Percentiles rank a stretch among this genome's conserved stretches.
These are phyloP conservation scores for Xylaria sp. DNA, from an alignment of 2,329 filamentous ascomycete species.

Conservation along the genomic window DNA sequence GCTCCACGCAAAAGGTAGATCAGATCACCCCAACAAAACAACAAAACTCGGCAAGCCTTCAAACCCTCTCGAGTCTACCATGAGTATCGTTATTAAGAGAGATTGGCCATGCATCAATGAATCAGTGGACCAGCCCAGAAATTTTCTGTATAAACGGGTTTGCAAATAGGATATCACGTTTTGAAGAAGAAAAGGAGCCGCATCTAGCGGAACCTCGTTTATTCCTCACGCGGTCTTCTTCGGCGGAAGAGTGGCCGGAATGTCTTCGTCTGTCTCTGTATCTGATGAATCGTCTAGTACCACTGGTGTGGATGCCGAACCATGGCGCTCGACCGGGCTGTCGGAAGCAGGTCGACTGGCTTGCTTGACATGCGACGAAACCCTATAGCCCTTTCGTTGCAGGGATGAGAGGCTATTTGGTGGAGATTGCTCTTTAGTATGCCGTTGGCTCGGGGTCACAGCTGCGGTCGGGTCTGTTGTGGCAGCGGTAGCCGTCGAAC, in stretches of 20 bases:
- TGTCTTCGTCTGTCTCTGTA: slow-evolving; percentile 47
- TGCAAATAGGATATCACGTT: background rate
- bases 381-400: slow-evolving; percentile 48
- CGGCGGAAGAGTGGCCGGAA: slow-evolving; percentile 47
- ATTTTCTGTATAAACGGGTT: background rate
- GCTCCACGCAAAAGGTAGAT: background rate
- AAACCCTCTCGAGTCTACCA: background rate
- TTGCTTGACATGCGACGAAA: slow-evolving; percentile 45
- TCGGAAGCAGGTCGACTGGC: slow-evolving; percentile 29
- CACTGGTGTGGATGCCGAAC: slow-evolving; percentile 44
- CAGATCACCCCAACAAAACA: too few species aligned
- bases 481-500: slow-evolving; percentile 46
- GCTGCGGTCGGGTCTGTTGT: slow-evolving; percentile 37
- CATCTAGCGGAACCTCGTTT: background rate
- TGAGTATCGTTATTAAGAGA: background rate
- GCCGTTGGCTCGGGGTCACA: slow-evolving; percentile 1
- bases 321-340: slow-evolving; percentile 30
- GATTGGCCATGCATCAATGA: background rate
- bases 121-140: background rate
- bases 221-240: slow-evolving; percentile 21
- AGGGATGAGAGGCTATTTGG: slow-evolving; percentile 45
- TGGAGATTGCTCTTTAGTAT: slow-evolving; percentile 15
- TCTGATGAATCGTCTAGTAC: slow-evolving; percentile 45
- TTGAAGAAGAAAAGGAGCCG: background rate
- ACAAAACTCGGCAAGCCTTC: background rate